Base-by-base conservation (phyloP, 2,329 filamentous ascomycete species). In the Fusarium citri region DNA sequence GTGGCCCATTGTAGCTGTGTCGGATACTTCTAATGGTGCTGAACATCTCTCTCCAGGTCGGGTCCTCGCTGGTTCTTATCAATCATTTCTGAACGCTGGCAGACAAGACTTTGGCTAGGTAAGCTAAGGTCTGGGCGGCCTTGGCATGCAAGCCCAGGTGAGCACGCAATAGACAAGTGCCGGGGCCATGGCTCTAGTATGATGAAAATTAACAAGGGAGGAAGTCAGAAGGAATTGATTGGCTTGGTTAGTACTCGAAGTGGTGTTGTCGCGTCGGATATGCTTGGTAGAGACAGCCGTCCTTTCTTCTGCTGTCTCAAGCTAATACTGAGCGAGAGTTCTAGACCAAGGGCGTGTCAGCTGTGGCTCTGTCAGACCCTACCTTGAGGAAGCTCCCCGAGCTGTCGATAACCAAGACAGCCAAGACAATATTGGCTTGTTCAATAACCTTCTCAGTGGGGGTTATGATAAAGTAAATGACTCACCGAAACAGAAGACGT, bases 121-220 rank as follows among this genome's bases (percentile, higher is more conserved):
- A n/a, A n/a, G 30, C 45, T 37, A 49, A 37, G 59, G 66, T 51
- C 57, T 64, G 40, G 41, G 58, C 40, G 42, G 50, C 46, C 68
- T 73, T 53, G 56, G 59, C 59, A 18, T 45, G 59, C 45, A 65
- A 71, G 72, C 72, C 53, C 63, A 71, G 59, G 31, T 50, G 58
- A 74, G 69, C 72, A 74, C 72, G 72, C 71, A 64, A 74, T 74
- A 28, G 46, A 45, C 60, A 63, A 68, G 55, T 70, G 40, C 60
- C 60, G 61, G 66, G 45, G 59, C 42, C 16, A 15, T 34, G n/a
- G 56, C 49, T 26, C 6, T 6, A 40, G 16, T 4, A 11, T n/a
- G 20, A 5, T 6, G 18, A 22, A 14, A 20, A 15, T 10, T 3
- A 9, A 5, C 5, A 23, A 16, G 18, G 30, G 15, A n/a, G 11